These are phyloP conservation scores for Tulasnella sp. DNA, from an alignment of 768 basidiomycete species.

Conservation along the genomic window DNA sequence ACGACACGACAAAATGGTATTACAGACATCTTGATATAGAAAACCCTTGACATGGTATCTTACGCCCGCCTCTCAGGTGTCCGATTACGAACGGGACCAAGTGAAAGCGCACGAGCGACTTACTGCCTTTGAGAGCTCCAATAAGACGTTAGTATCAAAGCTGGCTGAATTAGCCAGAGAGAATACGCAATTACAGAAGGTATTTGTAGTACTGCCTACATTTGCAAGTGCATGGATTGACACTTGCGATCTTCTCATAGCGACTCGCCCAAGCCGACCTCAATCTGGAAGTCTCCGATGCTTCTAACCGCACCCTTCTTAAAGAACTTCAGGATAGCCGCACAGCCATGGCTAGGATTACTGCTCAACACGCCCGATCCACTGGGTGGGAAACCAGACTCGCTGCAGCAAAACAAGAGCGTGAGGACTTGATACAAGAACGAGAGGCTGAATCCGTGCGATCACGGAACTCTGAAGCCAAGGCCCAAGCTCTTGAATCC, in stretches of 20 bases:
- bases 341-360: slow-evolving; percentile 50
- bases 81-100: slow-evolving; percentile 12
- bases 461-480: slow-evolving; percentile 54
- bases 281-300: slow-evolving; percentile 70
- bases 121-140: slow-evolving; percentile 19
- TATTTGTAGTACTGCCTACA: slow-evolving; percentile 20
- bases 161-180: slow-evolving; percentile 37
- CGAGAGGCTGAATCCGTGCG: slow-evolving; percentile 55
- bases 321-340: slow-evolving; percentile 67
- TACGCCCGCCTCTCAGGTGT: slow-evolving; percentile 24
- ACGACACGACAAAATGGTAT: slow-evolving; percentile 36
- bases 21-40: neutral
- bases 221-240: neutral
- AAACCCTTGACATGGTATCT: neutral
- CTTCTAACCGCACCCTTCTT: slow-evolving; percentile 58
- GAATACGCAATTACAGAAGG: slow-evolving; percentile 51
- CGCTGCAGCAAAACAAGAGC: slow-evolving; percentile 52
- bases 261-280: slow-evolving; percentile 65
- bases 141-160: slow-evolving; percentile 27
- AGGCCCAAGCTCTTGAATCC: slow-evolving; percentile 50
- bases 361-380: slow-evolving; percentile 54
- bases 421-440: slow-evolving; percentile 68
- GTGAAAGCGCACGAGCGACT: slow-evolving; percentile 24
- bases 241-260: slow-evolving; percentile 29
- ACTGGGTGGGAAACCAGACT: slow-evolving; percentile 59